Percentiles rank a stretch among this genome's conserved stretches.
These are phyloP conservation scores for Aspergillus campestris DNA, from an alignment of 495 filamentous ascomycete genomes.

Conservation along the genomic window DNA sequence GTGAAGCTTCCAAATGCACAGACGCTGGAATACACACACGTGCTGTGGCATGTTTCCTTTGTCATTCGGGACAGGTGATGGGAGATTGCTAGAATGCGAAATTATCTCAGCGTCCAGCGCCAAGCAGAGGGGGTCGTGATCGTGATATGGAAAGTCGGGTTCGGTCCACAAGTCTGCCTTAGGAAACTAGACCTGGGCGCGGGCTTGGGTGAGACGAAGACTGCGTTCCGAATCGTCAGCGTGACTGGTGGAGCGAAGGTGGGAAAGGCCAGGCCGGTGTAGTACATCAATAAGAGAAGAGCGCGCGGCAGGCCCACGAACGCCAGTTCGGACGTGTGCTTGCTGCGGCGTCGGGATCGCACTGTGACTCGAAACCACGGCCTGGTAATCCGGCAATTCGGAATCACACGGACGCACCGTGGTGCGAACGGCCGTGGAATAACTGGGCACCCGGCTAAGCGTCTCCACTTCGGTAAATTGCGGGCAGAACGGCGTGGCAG, in stretches of 20 bases:
- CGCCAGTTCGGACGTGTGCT: constrained; percentile 28
- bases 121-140: too few species aligned
- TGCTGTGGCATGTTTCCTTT: too few species aligned
- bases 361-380: constrained; percentile 32
- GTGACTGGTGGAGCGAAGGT: constrained; percentile 18
- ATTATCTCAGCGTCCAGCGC: background rate
- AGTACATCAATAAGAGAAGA: constrained; percentile 24
- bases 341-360: constrained; percentile 29
- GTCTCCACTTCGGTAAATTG: constrained; percentile 55
- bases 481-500: constrained; percentile 52
- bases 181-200: constrained; percentile 13
- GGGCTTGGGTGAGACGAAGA: constrained; percentile 33
- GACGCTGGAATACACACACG: too few species aligned
- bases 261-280: constrained; percentile 22
- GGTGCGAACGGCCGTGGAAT: constrained; percentile 63
- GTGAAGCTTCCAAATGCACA: too few species aligned
- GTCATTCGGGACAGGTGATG: too few species aligned
- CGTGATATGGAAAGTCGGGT: too few species aligned
- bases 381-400: constrained; percentile 44
- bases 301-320: constrained; percentile 17
- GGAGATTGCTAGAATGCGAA: too few species aligned
- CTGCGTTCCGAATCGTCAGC: constrained; percentile 31
- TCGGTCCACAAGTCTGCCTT: too few species aligned
- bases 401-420: constrained; percentile 43
- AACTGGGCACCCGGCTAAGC: constrained; percentile 70